Conservation (phyloP, 768 basidiomycete species). For the Pseudohyphozyma bogoriensis region DNA sequence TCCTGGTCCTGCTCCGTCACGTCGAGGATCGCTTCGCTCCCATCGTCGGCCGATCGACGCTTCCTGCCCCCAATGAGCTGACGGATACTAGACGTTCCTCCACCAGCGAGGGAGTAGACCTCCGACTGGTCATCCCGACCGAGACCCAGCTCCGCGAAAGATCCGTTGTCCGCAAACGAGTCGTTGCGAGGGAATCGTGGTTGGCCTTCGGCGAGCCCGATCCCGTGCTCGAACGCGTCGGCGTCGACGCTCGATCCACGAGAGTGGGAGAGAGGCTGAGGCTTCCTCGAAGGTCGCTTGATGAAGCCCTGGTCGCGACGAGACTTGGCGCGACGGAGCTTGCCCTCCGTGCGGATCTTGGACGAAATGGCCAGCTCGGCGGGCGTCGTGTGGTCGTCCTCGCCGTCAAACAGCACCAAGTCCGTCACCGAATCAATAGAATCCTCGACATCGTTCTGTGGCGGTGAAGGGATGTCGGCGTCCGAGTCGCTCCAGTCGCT, state of each 20-base stretch:
- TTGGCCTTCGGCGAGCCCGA: not conserved
- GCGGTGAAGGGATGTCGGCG: not conserved
- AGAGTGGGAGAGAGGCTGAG: not conserved
- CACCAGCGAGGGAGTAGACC: not conserved
- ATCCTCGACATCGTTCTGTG: constrained; percentile 7
- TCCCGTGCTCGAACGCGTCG: not conserved
- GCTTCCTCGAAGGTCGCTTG: not conserved
- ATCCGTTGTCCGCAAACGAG: not conserved
- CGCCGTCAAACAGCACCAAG: constrained; percentile 68
- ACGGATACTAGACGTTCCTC: not conserved
- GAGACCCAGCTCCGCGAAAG: not conserved
- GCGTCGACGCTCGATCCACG: not conserved
- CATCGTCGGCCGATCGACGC: not conserved
- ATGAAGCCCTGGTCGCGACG: constrained; percentile 31
- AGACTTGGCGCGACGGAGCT: constrained; percentile 47
- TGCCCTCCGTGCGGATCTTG: constrained; percentile 53
- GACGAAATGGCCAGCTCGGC: constrained; percentile 51
- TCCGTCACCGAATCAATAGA: constrained; percentile 46
- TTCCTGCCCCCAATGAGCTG: not conserved
- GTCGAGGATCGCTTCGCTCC: constrained; percentile 36
- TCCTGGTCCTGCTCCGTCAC: constrained; percentile 52
- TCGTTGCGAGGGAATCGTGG: not conserved
- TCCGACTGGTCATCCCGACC: not conserved
- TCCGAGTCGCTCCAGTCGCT: constrained; percentile 26
- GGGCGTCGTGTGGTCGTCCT: constrained; percentile 49